Conservation (phyloP, 768 basidiomycete genomes). For the Mycena floridula region DNA sequence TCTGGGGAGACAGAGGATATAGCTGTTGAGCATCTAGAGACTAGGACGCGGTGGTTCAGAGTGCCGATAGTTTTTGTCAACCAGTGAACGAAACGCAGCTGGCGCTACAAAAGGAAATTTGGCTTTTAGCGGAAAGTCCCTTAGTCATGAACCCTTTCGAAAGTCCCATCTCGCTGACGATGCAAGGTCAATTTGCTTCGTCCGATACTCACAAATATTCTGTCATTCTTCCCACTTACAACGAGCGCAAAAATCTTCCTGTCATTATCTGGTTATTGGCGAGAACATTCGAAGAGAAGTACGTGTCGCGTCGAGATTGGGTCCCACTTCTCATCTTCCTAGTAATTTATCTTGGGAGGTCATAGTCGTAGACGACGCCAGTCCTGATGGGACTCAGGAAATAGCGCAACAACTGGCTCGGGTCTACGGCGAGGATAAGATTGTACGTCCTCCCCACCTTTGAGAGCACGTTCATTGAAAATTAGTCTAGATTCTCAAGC, state of each 20-base stretch:
- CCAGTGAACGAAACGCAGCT: too few species aligned
- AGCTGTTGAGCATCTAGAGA: too few species aligned
- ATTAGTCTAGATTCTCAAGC: constrained; percentile 16
- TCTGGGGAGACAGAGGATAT: too few species aligned
- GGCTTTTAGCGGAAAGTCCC: too few species aligned
- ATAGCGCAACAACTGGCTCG: constrained; percentile 73
- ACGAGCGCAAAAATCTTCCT: constrained; percentile 88
- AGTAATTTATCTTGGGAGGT: constrained; percentile 82
- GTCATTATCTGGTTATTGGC: constrained; percentile 84
- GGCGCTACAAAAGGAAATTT: too few species aligned
- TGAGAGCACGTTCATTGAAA: background rate
- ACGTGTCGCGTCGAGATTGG: constrained; percentile 19
- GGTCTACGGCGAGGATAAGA: constrained; percentile 79
- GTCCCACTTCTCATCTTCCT: constrained; percentile 4
- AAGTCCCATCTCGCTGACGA: constrained; percentile 46
- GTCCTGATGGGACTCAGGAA: constrained; percentile 90
- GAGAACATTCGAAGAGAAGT: constrained; percentile 73
- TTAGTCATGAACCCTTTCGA: constrained; percentile 73
- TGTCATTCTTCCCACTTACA: constrained; percentile 91
- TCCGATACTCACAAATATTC: constrained; percentile 74
- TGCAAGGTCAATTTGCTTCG: constrained; percentile 56
- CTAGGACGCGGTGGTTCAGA: too few species aligned
- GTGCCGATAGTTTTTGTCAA: too few species aligned
- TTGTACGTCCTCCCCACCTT: constrained; percentile 39
- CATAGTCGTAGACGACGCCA: constrained; percentile 88